These are phyloP conservation scores for Thielaviopsis euricoi DNA, from an alignment of 2,329 filamentous ascomycete genomes.

Conservation along the genomic window DNA sequence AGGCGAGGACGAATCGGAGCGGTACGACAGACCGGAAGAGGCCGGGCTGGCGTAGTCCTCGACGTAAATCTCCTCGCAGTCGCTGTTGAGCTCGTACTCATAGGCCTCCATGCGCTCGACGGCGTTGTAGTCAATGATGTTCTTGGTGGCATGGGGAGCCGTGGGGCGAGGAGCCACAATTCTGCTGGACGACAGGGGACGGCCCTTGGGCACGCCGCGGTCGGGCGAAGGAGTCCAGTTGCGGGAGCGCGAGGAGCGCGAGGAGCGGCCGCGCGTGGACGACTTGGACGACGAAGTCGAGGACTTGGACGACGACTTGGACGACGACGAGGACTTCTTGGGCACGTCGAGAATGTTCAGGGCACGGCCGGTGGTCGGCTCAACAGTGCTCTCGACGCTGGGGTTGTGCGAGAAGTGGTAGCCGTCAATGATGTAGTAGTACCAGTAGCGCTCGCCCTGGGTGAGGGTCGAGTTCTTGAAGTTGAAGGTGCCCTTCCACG, in stretches of 20 bases:
- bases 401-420: slow-evolving; percentile 97
- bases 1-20: slow-evolving; percentile 58
- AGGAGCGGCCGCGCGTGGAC: slow-evolving; percentile 24
- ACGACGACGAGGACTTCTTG: slow-evolving; percentile 22
- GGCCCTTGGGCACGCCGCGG: slow-evolving; percentile 68
- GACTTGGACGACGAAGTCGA: slow-evolving; percentile 23
- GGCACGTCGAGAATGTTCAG: slow-evolving; percentile 95
- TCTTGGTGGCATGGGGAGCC: slow-evolving; percentile 71
- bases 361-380: slow-evolving; percentile 92
- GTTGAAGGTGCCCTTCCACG: slow-evolving; percentile 92
- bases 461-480: slow-evolving; percentile 79
- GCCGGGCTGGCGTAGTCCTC: slow-evolving; percentile 45
- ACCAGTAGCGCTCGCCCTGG: slow-evolving; percentile 92
- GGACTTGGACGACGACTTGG: slow-evolving; percentile 22
- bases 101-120: slow-evolving; percentile 65
- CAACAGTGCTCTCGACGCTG: slow-evolving; percentile 70
- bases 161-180: slow-evolving; percentile 84
- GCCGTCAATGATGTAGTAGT: slow-evolving; percentile 99
- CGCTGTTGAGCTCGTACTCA: slow-evolving; percentile 38
- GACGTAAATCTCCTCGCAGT: slow-evolving; percentile 17
- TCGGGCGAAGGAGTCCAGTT: slow-evolving; percentile 32
- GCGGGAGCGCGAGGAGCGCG: slow-evolving; percentile 27
- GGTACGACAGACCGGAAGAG: slow-evolving; percentile 54
- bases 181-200: slow-evolving; percentile 71
- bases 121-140: slow-evolving; percentile 60